phyloP scores from a whole-genome alignment of 371 early-diverging fungal species.

The Vittaforma corneae region DNA sequence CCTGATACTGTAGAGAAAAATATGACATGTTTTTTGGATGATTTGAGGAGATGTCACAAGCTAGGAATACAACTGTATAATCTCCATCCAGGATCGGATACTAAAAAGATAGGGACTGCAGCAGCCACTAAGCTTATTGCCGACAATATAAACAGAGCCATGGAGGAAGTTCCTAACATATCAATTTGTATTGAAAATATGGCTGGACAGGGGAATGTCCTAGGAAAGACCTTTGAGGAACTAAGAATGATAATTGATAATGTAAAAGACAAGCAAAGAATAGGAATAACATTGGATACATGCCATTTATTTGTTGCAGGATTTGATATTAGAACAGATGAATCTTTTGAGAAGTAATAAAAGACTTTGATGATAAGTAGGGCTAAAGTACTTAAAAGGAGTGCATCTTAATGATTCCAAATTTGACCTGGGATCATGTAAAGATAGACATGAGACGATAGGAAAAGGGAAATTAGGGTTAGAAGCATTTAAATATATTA shows the following conservation, averaged over 20 bases:
- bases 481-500: constrained; percentile 61
- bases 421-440: constrained; percentile 55
- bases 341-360: constrained; percentile 60
- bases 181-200: constrained; percentile 63
- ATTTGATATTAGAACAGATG: constrained; percentile 61
- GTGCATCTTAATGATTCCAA: constrained; percentile 65
- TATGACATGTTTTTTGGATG: constrained; percentile 61
- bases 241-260: constrained; percentile 60
- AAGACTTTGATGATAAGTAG: constrained; percentile 61
- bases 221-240: constrained; percentile 62
- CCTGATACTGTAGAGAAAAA: constrained; percentile 59
- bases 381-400: constrained; percentile 61
- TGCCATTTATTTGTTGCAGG: constrained; percentile 65
- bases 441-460: constrained; percentile 63
- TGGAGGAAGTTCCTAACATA: constrained; percentile 56
- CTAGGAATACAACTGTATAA: constrained; percentile 62
- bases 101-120: constrained; percentile 56
- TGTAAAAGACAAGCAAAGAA: constrained; percentile 61
- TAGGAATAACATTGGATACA: constrained; percentile 65
- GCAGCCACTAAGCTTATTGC: constrained; percentile 59
- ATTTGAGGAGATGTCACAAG: constrained; percentile 61
- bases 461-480: constrained; percentile 63
- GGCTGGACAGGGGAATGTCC: constrained; percentile 62
- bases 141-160: constrained; percentile 61
- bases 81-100: constrained; percentile 63